These are phyloP conservation scores for Ajuga chamaepitys DNA, from an alignment of 257 asterid genomes.

Conservation along the genomic window DNA sequence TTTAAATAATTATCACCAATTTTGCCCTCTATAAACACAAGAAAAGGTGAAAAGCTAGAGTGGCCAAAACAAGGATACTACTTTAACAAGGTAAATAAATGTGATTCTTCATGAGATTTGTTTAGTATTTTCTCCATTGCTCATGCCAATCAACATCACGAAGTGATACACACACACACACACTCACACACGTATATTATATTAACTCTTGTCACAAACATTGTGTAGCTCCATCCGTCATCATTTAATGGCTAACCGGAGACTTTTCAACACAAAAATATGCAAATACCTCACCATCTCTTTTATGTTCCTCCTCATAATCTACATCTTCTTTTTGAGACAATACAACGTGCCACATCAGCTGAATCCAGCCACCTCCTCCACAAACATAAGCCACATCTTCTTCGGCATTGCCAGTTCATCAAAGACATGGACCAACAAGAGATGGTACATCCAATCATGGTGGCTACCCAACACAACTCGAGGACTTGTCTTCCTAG, in stretches of 20 bases:
- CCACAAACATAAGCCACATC: conserved; percentile 23
- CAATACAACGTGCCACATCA: too few relatives aligned
- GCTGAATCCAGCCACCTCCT: neutral
- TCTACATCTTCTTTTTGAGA: conserved; percentile 12
- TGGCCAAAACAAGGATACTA: conserved; percentile 4
- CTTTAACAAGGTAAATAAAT: neutral
- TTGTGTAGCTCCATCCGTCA: neutral
- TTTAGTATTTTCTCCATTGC: neutral
- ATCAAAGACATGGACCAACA: conserved; percentile 20
- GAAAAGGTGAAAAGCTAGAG: neutral
- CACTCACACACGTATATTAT: too few relatives aligned
- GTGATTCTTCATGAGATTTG: conserved; percentile 5
- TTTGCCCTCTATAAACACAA: neutral
- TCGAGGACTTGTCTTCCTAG: conserved; percentile 29
- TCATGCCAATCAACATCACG: neutral
- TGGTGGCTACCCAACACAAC: conserved; percentile 36
- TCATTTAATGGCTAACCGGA: neutral
- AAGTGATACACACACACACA: too few relatives aligned
- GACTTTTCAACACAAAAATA: neutral
- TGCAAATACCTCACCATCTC: conserved; percentile 15
- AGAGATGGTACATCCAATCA: conserved; percentile 18
- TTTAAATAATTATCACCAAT: too few relatives aligned
- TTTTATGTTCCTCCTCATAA: neutral
- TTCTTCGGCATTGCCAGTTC: conserved; percentile 29
- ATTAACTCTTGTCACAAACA: too few relatives aligned